A percentile compares a stretch with the other conserved stretches of the same genome.
Conservation (phyloP, 106 monocot species). For the Triglochin maritima region DNA sequence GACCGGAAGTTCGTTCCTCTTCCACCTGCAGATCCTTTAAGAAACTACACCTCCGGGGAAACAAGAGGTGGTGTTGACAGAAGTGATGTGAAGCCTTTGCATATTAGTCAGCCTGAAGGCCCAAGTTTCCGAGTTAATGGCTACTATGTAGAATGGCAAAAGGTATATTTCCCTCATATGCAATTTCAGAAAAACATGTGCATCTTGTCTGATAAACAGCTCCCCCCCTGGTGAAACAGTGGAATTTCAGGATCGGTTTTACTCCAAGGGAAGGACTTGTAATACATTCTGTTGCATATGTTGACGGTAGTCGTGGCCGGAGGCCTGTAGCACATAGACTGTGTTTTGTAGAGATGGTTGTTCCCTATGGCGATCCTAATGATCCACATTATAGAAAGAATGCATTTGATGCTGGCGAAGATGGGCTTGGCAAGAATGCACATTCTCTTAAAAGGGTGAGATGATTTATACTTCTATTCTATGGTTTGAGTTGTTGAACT, state of each 20-base stretch:
- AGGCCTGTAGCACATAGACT: constrained; percentile 82
- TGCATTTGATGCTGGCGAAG: constrained; percentile 99
- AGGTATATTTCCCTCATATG: constrained; percentile 30
- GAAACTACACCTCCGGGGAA: constrained; percentile 94
- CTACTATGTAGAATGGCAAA: constrained; percentile 91
- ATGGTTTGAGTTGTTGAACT: too few relatives aligned
- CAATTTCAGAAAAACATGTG: background rate
- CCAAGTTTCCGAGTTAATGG: constrained; percentile 94
- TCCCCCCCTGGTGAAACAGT: constrained; percentile 28
- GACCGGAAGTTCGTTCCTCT: constrained; percentile 84
- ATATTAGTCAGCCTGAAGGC: constrained; percentile 92
- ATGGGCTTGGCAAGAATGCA: constrained; percentile 94
- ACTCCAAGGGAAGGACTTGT: constrained; percentile 94
- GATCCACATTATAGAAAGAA: constrained; percentile 97
- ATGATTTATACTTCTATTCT: too few relatives aligned
- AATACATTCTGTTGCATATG: constrained; percentile 89
- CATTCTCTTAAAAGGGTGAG: constrained; percentile 89
- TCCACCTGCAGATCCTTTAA: constrained; percentile 84
- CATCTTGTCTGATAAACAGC: background rate
- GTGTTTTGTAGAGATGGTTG: constrained; percentile 99
- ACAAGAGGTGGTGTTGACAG: constrained; percentile 92
- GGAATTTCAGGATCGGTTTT: constrained; percentile 98
- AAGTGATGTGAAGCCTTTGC: constrained; percentile 89
- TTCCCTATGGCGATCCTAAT: constrained; percentile 98
- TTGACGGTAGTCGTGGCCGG: constrained; percentile 87